Base-by-base conservation (phyloP, 805 yeast species). In the Pichia manshurica region DNA sequence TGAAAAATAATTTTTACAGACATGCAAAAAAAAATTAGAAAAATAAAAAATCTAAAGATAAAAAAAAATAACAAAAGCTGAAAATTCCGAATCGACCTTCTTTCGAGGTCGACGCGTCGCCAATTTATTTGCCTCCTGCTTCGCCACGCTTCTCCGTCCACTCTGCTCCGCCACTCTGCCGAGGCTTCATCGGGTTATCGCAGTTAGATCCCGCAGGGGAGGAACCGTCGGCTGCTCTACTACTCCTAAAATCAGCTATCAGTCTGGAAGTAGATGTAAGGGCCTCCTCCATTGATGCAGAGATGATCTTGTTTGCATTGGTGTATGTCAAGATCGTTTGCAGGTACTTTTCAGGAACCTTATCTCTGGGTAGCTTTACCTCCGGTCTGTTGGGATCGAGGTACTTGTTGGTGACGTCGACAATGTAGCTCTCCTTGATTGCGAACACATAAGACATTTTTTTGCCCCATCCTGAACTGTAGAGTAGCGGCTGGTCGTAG, bases 391-490 rank as follows among this genome's bases (percentile, higher is more conserved):
- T 32, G 0, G 62, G 45, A 9, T 69, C 68, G 25, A 88, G 76
- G 56, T 91, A 90, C 52, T 87, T 77, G 10, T 64, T 62, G 21
- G 89, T 77, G 28, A 91, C 82, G 62, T 91, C 97, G 1, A 69
- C 62, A 1, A 82, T 70, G 32, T 88, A 88, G 36, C 71, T 70
- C 12, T 71, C 71, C 41, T 81, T 74, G 46, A 84, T 73, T 0
- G 87, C 96, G 47, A 91, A 68, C 2, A 81, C 84, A 65, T 87
- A 88, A 45, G 96, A 84, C 97, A 91, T 91, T 50, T 79, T 79
- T 66, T 91, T 91, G 29, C 91, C 95, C 97, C 98, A 90, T 38
- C 95, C 95, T 35, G 75, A 72, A 42, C 82, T 76, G 59, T 90
- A 90, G 15, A 89, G 67, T 20, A 70, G 61, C 0, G 97, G 97